Evolutionary conservation across 2,329 filamentous ascomycete genomes (phyloP).

Genomic region (Emergomyces pasteurianus): DNA sequence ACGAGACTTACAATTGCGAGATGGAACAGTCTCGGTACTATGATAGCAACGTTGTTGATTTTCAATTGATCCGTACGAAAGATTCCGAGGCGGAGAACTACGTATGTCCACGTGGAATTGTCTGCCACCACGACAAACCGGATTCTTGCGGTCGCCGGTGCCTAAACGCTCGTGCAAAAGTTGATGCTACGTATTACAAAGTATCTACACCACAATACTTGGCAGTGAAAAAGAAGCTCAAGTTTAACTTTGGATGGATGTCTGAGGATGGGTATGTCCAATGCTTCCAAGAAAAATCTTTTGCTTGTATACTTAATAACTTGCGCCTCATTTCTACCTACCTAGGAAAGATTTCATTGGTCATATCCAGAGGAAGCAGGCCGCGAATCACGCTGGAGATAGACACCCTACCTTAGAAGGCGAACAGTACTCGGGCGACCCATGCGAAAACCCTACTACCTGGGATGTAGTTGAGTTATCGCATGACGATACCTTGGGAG

Average conservation of each 20-base stretch:
- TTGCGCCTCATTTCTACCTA: background rate
- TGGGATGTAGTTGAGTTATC: no score
- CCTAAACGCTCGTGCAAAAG: slow-evolving; percentile 1
- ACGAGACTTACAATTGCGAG: background rate
- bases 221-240: background rate
- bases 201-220: background rate
- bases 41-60: background rate
- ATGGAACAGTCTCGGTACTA: background rate
- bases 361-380: background rate
- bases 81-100: background rate
- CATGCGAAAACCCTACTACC: background rate
- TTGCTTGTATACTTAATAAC: background rate
- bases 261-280: slow-evolving; percentile 6
- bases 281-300: background rate
- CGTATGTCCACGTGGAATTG: slow-evolving; percentile 7
- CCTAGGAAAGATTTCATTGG: background rate
- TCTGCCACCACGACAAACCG: background rate
- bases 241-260: slow-evolving; percentile 4
- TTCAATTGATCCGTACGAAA: background rate
- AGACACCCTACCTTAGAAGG: background rate
- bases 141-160: slow-evolving; percentile 4
- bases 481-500: background rate
- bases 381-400: background rate
- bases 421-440: background rate
- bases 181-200: background rate